These are phyloP conservation scores for Penicillium malachiteum DNA, from an alignment of 495 filamentous ascomycete species.

Conservation along the genomic window DNA sequence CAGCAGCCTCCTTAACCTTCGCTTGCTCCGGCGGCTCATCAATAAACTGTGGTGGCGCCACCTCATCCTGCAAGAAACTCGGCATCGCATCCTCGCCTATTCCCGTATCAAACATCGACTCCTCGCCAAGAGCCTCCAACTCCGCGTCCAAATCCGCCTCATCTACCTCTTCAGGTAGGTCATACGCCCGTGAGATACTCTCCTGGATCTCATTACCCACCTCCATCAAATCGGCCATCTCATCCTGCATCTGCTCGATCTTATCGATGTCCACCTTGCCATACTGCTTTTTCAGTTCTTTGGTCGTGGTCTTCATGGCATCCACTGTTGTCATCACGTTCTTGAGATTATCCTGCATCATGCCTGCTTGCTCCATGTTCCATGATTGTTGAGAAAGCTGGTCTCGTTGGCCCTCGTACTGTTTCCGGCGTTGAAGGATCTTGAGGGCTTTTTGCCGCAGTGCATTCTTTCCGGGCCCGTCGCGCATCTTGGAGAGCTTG, in stretches of 20 bases:
- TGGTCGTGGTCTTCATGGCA: conserved; percentile 94
- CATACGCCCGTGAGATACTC: conserved; percentile 88
- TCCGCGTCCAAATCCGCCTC: conserved; percentile 97
- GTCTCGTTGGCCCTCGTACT: conserved; percentile 92
- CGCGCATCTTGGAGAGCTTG: conserved; percentile 89
- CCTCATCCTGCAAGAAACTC: conserved; percentile 84
- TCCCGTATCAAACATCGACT: conserved; percentile 70
- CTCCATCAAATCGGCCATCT: conserved; percentile 98
- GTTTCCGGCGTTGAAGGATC: conserved; percentile 90
- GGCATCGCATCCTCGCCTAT: conserved; percentile 66
- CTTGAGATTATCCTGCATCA: conserved; percentile 99
- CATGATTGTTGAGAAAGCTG: conserved; percentile 93
- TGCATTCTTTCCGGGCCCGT: conserved; percentile 90
- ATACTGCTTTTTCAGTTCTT: conserved; percentile 90
- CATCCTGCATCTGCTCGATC: conserved; percentile 97
- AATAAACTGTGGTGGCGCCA: conserved; percentile 78
- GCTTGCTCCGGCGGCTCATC: conserved; percentile 69
- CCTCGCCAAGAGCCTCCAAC: conserved; percentile 88
- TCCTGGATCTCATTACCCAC: conserved; percentile 99
- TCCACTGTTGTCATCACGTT: conserved; percentile 99
- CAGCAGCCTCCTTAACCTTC: conserved; percentile 73
- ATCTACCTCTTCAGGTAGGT: conserved; percentile 96
- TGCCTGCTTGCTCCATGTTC: conserved; percentile 99
- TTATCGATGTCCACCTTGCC: conserved; percentile 96
- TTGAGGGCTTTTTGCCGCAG: conserved; percentile 94